phyloP scores from a whole-genome alignment of 108 stramenopile species.

The Nitzschia sp. region DNA sequence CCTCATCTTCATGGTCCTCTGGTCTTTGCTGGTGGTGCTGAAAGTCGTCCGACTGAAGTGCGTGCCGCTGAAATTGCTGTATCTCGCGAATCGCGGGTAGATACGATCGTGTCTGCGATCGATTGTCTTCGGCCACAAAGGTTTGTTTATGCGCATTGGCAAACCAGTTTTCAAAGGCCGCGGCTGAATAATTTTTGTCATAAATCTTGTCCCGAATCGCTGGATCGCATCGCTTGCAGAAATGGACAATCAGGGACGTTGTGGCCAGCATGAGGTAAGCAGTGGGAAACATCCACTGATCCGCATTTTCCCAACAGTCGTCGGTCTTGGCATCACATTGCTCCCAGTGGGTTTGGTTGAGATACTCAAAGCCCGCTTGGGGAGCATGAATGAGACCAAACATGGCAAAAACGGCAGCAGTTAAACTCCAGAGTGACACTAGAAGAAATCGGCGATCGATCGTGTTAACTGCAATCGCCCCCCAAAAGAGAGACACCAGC shows the following conservation, averaged over 20 bases:
- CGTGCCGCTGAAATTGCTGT: not conserved
- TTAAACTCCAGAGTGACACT: slow-evolving; percentile 21
- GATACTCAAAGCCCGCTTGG: slow-evolving; percentile 24
- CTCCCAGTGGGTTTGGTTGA: slow-evolving; percentile 23
- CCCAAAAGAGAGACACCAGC: slow-evolving; percentile 37
- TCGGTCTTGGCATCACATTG: slow-evolving; percentile 4
- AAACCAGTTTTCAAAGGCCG: slow-evolving; percentile 36
- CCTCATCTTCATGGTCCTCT: no score
- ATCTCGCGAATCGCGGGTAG: slow-evolving; percentile 1
- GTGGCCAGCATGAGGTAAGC: slow-evolving; percentile 35
- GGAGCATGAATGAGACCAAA: slow-evolving; percentile 43
- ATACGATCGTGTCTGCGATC: not conserved
- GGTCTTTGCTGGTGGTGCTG: no score
- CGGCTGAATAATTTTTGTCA: slow-evolving; percentile 10
- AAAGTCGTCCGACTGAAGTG: not conserved
- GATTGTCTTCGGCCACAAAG: slow-evolving; percentile 3
- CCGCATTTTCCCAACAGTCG: slow-evolving; percentile 23
- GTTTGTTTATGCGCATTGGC: slow-evolving; percentile 15
- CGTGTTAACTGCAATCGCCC: slow-evolving; percentile 32
- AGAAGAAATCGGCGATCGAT: slow-evolving; percentile 42
- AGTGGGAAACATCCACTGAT: slow-evolving; percentile 30
- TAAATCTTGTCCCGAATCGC: not conserved
- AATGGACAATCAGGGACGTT: not conserved
- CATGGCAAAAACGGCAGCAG: slow-evolving; percentile 35
- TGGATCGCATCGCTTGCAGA: slow-evolving; percentile 1